A percentile compares a stretch with the other conserved stretches of the same genome.
phyloP scores from a whole-genome alignment of 2,329 filamentous ascomycete species.

The Delphinella strobiligena region DNA sequence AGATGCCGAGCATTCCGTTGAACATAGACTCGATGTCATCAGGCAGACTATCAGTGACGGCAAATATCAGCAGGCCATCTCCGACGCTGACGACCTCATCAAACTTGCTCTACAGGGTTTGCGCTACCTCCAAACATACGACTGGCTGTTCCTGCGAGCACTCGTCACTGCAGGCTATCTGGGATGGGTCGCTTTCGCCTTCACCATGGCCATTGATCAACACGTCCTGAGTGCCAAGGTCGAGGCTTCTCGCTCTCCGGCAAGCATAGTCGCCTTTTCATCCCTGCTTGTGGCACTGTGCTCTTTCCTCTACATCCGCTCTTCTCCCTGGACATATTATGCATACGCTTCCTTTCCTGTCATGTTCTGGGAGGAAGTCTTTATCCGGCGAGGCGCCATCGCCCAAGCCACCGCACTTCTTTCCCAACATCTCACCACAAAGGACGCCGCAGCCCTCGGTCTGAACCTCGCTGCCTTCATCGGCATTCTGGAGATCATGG shows the following conservation, averaged over 20 bases:
- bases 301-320: conserved; percentile 66
- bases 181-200: conserved; percentile 87
- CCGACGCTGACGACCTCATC: conserved; percentile 64
- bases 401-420: conserved; percentile 53
- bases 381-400: conserved; percentile 61
- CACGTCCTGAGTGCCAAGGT: conserved; percentile 68
- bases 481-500: conserved; percentile 63
- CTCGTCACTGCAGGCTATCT: conserved; percentile 84
- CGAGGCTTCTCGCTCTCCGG: conserved; percentile 48
- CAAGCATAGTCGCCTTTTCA: conserved; percentile 55
- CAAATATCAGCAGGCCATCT: conserved; percentile 64
- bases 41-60: conserved; percentile 52
- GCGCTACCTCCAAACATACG: conserved; percentile 92
- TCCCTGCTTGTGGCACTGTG: conserved; percentile 66
- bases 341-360: conserved; percentile 85
- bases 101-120: conserved; percentile 67
- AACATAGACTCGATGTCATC: conserved; percentile 57
- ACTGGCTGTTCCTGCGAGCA: conserved; percentile 89
- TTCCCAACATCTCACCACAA: conserved; percentile 52
- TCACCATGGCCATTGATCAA: conserved; percentile 77
- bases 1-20: conserved; percentile 48
- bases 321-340: conserved; percentile 76
- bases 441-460: conserved; percentile 45
- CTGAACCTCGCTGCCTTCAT: conserved; percentile 58
- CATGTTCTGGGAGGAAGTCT: conserved; percentile 94